These are phyloP conservation scores for Aphanomyces invadans DNA, from an alignment of 352 stramenopile species.

Conservation along the genomic window DNA sequence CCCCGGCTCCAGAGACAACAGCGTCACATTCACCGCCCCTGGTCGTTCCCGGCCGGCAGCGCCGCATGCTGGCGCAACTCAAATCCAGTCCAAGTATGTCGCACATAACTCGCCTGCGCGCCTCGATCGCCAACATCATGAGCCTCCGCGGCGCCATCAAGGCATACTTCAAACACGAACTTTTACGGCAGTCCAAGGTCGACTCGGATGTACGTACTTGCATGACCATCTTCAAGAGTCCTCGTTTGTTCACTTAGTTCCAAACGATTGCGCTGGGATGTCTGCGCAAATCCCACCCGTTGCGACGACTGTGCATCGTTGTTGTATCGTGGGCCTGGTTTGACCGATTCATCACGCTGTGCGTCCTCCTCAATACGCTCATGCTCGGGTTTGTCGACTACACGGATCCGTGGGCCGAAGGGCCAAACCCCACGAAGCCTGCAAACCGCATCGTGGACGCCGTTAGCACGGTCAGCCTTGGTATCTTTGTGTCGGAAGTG, in stretches of 20 bases:
- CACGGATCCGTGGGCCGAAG: conserved; percentile 33
- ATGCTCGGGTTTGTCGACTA: conserved; percentile 83
- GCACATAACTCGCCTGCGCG: background rate
- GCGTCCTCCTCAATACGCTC: conserved; percentile 82
- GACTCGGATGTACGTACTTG: background rate
- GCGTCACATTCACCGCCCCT: too few species aligned
- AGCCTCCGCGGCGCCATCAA: background rate
- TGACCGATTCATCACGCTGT: conserved; percentile 76
- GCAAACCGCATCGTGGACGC: conserved; percentile 33
- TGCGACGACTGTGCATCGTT: conserved; percentile 44
- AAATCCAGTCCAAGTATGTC: background rate
- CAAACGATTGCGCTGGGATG: conserved; percentile 23
- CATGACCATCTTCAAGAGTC: background rate
- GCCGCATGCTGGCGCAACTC: background rate
- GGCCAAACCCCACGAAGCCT: conserved; percentile 18
- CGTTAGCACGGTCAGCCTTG: conserved; percentile 53
- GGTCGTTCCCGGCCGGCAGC: too few species aligned
- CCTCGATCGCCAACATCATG: conserved; percentile 7
- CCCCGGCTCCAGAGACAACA: too few species aligned
- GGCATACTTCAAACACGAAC: background rate
- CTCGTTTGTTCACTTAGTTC: background rate
- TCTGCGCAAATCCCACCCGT: conserved; percentile 38
- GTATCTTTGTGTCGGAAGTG: conserved; percentile 78
- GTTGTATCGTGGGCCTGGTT: conserved; percentile 58
- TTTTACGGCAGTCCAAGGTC: background rate